Conservation (phyloP, 495 filamentous ascomycete species). For the Venustampulla echinocandica region DNA sequence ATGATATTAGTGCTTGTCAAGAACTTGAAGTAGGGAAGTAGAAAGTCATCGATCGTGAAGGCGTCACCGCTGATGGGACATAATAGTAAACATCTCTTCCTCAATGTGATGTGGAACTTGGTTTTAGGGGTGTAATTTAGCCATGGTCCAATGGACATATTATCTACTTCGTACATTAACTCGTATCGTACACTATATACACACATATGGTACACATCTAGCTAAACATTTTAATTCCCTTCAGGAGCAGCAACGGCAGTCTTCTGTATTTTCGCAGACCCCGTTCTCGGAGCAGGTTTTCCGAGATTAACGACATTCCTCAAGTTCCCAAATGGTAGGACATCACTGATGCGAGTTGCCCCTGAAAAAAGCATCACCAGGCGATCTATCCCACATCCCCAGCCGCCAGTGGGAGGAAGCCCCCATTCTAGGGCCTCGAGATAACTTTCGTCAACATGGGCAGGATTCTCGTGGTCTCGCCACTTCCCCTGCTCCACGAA, state of each 20-base stretch:
- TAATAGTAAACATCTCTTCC: no score
- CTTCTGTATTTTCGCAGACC: no score
- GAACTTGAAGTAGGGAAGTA: no score
- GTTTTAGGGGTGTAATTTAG: no score
- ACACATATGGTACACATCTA: no score
- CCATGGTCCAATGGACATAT: no score
- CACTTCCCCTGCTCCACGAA: slow-evolving; percentile 48
- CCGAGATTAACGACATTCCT: slow-evolving; percentile 48
- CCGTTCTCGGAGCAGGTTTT: slow-evolving; percentile 1
- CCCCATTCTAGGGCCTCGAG: slow-evolving; percentile 77
- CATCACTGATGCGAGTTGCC: slow-evolving; percentile 65
- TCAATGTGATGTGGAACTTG: no score
- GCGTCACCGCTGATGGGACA: no score
- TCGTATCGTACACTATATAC: no score
- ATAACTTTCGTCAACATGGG: slow-evolving; percentile 70
- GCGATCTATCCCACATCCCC: slow-evolving; percentile 89
- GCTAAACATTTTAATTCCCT: not conserved
- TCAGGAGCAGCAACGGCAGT: not conserved
- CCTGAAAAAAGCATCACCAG: slow-evolving; percentile 83
- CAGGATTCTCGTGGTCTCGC: slow-evolving; percentile 30
- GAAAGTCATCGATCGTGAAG: no score
- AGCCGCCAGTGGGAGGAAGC: slow-evolving; percentile 87
- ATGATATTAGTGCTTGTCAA: no score
- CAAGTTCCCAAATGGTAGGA: slow-evolving; percentile 79
- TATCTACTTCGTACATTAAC: no score